Conservation (phyloP, 306 rosid species). For the Cucumis cinereus region DNA sequence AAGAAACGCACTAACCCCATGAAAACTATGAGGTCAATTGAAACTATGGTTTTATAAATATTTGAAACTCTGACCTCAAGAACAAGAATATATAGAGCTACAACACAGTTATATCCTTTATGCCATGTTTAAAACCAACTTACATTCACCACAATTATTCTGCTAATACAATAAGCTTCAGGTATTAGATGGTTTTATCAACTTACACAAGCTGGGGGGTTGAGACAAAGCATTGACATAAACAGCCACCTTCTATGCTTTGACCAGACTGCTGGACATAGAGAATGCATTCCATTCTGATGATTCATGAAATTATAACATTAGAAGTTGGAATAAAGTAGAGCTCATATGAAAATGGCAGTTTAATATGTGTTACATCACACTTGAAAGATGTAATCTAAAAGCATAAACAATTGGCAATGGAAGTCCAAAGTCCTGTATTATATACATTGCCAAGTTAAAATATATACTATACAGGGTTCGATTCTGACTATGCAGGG, state of each 20-base stretch:
- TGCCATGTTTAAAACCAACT: background rate
- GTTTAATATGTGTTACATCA: background rate
- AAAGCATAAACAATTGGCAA: background rate
- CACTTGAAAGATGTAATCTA: background rate
- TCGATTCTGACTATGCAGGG: background rate
- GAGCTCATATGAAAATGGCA: background rate
- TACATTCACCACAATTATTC: background rate
- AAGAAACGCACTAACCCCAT: background rate
- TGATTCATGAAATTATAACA: conserved; percentile 8
- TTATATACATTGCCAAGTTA: background rate
- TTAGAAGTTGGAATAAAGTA: conserved; percentile 1
- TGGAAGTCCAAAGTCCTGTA: background rate
- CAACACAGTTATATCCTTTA: background rate
- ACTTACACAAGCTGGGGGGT: conserved; percentile 94
- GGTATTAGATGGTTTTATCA: background rate
- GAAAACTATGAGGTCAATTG: background rate
- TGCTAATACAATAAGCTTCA: background rate
- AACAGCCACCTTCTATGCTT: conserved; percentile 95
- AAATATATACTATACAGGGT: background rate
- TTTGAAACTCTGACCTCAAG: background rate
- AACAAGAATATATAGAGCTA: background rate
- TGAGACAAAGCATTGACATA: conserved; percentile 93
- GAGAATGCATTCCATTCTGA: conserved; percentile 94
- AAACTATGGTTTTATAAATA: background rate
- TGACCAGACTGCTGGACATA: conserved; percentile 98